Evolutionary conservation across 1,284 basidiomycete species (phyloP).

Genomic region (Ustilago tritici): DNA sequence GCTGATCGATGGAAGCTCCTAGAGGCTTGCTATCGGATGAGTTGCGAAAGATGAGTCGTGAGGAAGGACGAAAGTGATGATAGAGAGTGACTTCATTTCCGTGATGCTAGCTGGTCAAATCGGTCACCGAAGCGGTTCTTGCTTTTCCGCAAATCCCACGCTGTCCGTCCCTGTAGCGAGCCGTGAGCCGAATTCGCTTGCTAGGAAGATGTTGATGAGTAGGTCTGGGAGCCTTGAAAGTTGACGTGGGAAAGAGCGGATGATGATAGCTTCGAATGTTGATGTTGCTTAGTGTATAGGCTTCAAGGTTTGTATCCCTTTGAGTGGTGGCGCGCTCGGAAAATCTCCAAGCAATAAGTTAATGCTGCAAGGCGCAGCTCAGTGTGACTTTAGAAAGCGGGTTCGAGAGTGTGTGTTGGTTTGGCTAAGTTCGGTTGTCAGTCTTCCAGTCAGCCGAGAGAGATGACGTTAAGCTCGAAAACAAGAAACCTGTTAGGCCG

Average conservation of each 20-base stretch:
- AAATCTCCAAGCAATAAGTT: neutral
- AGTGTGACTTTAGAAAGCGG: neutral
- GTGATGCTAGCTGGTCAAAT: neutral
- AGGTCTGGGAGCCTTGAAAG: neutral
- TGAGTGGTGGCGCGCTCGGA: neutral
- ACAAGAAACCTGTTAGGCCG: constrained; percentile 2
- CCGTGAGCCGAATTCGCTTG: neutral
- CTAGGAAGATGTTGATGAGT: neutral
- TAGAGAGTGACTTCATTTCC: constrained; percentile 22
- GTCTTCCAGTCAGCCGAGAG: neutral
- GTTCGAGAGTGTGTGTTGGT: too few relatives aligned
- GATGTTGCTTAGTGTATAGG: neutral
- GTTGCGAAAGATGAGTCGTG: neutral
- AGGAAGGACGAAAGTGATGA: constrained; percentile 6
- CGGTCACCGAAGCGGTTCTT: constrained; percentile 11
- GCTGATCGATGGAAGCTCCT: neutral
- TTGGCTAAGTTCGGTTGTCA: constrained; percentile 1
- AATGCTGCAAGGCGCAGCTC: neutral
- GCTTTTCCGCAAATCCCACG: neutral
- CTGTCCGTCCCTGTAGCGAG: neutral
- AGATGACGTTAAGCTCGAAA: constrained; percentile 30
- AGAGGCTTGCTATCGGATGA: neutral
- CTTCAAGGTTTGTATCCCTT: constrained; percentile 1
- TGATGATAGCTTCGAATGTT: neutral
- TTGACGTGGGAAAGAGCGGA: neutral